Percentiles rank a stretch among this genome's conserved stretches.
Conservation (phyloP, 2,329 filamentous ascomycete species). For the Magnaporthales sp. region DNA sequence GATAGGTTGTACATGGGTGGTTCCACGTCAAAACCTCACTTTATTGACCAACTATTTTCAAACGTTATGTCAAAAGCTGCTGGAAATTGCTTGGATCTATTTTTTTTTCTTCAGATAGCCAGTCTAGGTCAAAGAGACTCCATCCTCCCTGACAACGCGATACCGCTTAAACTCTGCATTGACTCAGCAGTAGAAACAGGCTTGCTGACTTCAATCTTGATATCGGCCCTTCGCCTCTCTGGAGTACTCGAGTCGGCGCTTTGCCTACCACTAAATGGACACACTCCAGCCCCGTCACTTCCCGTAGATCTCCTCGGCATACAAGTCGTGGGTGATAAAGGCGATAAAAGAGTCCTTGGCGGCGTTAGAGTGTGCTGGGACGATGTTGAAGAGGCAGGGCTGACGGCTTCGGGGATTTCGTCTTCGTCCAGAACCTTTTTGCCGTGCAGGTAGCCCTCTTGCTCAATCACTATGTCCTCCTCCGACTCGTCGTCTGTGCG, state of each 20-base stretch:
- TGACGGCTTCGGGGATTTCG: slow-evolving; percentile 16
- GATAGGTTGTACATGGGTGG: too few relatives aligned
- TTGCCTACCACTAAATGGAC: not conserved
- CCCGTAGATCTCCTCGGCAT: not conserved
- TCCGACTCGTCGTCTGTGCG: slow-evolving; percentile 33
- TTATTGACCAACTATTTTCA: too few relatives aligned
- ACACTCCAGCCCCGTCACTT: not conserved
- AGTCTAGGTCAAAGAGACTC: not conserved
- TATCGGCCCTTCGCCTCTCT: not conserved
- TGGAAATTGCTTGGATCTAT: not conserved
- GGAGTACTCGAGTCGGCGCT: not conserved
- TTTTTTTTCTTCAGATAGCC: not conserved
- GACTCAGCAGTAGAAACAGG: not conserved
- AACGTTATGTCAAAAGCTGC: too few relatives aligned
- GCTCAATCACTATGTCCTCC: slow-evolving; percentile 35
- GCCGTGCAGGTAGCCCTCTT: slow-evolving; percentile 56
- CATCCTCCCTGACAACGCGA: not conserved
- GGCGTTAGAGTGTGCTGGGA: not conserved
- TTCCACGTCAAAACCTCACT: too few relatives aligned
- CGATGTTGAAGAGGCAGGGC: not conserved
- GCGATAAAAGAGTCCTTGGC: not conserved
- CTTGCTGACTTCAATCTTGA: not conserved
- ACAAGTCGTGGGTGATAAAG: not conserved
- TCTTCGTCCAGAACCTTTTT: slow-evolving; percentile 44
- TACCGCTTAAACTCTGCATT: not conserved